Evolutionary conservation across 305 asterid species (phyloP), one percentile per base, ranked within the genome.

Genomic region (Fraxinus xanthoxyloides): DNA sequence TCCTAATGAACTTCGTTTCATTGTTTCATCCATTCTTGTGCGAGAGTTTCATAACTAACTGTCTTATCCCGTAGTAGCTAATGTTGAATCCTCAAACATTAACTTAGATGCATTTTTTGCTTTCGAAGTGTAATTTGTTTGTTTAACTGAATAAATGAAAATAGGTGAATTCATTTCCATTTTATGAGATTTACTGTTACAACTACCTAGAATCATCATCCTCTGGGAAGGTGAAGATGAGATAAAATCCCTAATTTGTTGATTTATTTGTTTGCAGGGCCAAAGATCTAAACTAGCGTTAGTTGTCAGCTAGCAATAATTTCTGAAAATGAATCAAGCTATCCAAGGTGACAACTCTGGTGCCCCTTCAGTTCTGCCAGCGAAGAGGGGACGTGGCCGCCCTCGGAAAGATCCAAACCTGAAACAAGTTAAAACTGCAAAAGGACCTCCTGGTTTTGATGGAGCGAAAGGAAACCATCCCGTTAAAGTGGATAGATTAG

Each of bases 361-460:
- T 79, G 79, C 79, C 76, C 87, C 85, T 23, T 87, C 89, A 35
- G 46, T 76, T 43, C 88, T 77, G 34, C 94, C 95, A 26, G 79
- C 77, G 74, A 93, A 91, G 89, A 93, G 97, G 7, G 83, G 87
- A 83, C 90, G 99, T 9, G 99, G 99, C 23, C 97, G 98, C 65
- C 98, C 99, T 4, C 91, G 95, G 21, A 95, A 95, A 87, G 94
- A 91, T 82, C 94, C 86, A 30, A 89, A 86, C 81, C 87, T 88
- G 51, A 90, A 87, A 79, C 90, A 76, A 21, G 19, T 87, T 17
- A 87, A 77, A 46, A 72, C 84, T 75, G 79, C 89, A 81, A 88
- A 17, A 80, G 81, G 26, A 69, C 96, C 97, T 7, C 92, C 94
- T 76, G 90, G 90, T 75, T 88, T 89, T 77, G 89, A 85, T 72